A percentile compares a stretch with the other conserved stretches of the same genome.
These are phyloP conservation scores for Didymella sp. DNA, from an alignment of 2,329 filamentous ascomycete species.

Conservation along the genomic window DNA sequence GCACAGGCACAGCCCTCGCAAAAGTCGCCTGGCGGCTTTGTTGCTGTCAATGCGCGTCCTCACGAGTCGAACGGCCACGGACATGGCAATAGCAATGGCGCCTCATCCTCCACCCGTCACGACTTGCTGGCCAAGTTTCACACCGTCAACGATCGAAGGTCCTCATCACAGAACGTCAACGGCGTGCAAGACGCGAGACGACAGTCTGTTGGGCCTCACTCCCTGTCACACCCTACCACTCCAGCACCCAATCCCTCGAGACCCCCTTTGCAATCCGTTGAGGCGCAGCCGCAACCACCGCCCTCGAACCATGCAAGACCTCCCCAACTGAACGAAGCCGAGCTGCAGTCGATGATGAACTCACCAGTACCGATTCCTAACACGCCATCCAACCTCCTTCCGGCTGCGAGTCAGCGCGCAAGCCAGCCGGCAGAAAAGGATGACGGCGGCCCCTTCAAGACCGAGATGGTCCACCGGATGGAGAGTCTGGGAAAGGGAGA, in stretches of 20 bases:
- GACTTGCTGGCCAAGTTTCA: slow-evolving; percentile 70
- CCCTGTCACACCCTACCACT: slow-evolving; percentile 37
- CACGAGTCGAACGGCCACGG: slow-evolving; percentile 42
- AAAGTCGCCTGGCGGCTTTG: slow-evolving; percentile 61
- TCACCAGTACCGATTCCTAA: slow-evolving; percentile 62
- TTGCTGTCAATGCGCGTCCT: slow-evolving; percentile 64
- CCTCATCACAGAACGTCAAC: slow-evolving; percentile 38
- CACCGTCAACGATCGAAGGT: slow-evolving; percentile 61
- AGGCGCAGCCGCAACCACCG: slow-evolving; percentile 22
- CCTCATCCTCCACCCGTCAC: slow-evolving; percentile 63
- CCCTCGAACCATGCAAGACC: slow-evolving; percentile 28
- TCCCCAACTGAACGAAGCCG: slow-evolving; percentile 43
- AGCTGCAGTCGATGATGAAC: slow-evolving; percentile 53
- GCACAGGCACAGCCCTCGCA: slow-evolving; percentile 24
- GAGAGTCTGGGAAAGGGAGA: slow-evolving; percentile 78
- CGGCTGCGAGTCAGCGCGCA: slow-evolving; percentile 52
- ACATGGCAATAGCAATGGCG: slow-evolving; percentile 51
- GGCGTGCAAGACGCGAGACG: slow-evolving; percentile 34
- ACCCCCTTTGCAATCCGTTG: slow-evolving; percentile 33
- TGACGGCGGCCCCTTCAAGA: slow-evolving; percentile 65
- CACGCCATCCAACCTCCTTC: slow-evolving; percentile 61
- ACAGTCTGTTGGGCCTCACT: slow-evolving; percentile 38
- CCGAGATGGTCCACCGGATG: slow-evolving; percentile 75
- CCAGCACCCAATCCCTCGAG: slow-evolving; percentile 38
- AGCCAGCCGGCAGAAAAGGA: slow-evolving; percentile 57